Evolutionary conservation across 768 basidiomycete genomes (phyloP).

Genomic region (Tubosaeta sp.): DNA sequence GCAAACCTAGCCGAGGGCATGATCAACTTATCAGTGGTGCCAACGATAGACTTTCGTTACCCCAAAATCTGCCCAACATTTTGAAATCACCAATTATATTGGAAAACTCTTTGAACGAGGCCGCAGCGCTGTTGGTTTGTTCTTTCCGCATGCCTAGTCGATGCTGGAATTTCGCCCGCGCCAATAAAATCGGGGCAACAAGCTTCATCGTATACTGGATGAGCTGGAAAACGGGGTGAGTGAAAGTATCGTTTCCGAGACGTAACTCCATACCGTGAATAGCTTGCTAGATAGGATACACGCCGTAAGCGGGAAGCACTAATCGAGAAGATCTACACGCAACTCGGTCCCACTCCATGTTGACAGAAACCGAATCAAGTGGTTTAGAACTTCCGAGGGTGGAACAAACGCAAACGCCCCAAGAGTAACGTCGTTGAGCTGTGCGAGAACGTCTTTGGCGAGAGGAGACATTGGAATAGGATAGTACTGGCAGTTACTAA

Average conservation of each 20-base stretch:
- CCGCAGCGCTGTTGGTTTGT: slow-evolving; percentile 53
- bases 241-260: not conserved
- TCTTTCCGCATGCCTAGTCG: slow-evolving; percentile 52
- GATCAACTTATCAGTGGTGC: not conserved
- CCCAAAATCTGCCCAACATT: slow-evolving; percentile 76
- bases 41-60: slow-evolving; percentile 36
- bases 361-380: slow-evolving; percentile 69
- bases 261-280: slow-evolving; percentile 50
- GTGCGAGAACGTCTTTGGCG: slow-evolving; percentile 45
- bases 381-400: slow-evolving; percentile 62
- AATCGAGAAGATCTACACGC: slow-evolving; percentile 31
- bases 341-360: slow-evolving; percentile 89
- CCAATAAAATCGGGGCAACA: slow-evolving; percentile 57
- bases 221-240: slow-evolving; percentile 42
- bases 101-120: slow-evolving; percentile 50
- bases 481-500: not conserved
- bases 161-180: slow-evolving; percentile 67
- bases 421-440: slow-evolving; percentile 58
- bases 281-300: slow-evolving; percentile 50
- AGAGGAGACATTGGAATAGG: slow-evolving; percentile 44
- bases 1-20: slow-evolving; percentile 47
- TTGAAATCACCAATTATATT: slow-evolving; percentile 61
- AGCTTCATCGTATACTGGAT: slow-evolving; percentile 73
- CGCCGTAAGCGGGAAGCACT: slow-evolving; percentile 9
- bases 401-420: slow-evolving; percentile 59